Base-by-base conservation (phyloP, 1,284 basidiomycete species). In the Kwoniella shivajii region DNA sequence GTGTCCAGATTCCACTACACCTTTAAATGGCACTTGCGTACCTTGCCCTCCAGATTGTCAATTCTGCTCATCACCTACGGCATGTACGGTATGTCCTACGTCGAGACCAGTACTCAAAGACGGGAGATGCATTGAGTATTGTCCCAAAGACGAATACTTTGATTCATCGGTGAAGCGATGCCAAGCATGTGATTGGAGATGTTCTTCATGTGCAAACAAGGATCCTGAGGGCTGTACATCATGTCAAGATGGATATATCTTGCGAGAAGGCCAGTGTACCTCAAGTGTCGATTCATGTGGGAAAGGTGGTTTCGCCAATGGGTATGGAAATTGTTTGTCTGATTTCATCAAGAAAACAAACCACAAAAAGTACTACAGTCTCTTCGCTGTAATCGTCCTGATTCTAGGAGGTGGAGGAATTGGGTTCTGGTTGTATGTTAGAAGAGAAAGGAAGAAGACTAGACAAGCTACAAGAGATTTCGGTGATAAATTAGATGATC, bases 11-110 rank as follows among this genome's bases (percentile, higher is more conserved):
- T 60, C 62, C 6, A 73, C 71, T 10, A 63, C 73, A 53, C 41
- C 61, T 6, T 42, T 60, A 11, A 71, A 73, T 54, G 61, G 60
- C 1, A 68, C 69, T 4, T 81, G 80, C 59, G 26, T 65, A 6
- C 37, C 72, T 0, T 80, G 79, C 56, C 75, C 77, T 18, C 65
- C 73, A 0, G 76, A 78, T 63, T 80, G 79, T 54, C 57, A 65
- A 2, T 75, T 75, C 1, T 80, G 80, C 57, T 68, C 71, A 13
- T 51, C 60, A 10, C 47, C 63, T 4, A 57, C 60, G 0, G 29
- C 50, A 5, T 80, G 79, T 56, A 49, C 65, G 13, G 53, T 76
- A 3, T 81, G 80, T 57, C 72, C 75, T 0, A 1, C 68, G 2
- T 26, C 49, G 4, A 66, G 73, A 7, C 80, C 79, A 0, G 69